Conservation (phyloP, 495 filamentous ascomycete species). For the Hapsidospora chrysogenum region DNA sequence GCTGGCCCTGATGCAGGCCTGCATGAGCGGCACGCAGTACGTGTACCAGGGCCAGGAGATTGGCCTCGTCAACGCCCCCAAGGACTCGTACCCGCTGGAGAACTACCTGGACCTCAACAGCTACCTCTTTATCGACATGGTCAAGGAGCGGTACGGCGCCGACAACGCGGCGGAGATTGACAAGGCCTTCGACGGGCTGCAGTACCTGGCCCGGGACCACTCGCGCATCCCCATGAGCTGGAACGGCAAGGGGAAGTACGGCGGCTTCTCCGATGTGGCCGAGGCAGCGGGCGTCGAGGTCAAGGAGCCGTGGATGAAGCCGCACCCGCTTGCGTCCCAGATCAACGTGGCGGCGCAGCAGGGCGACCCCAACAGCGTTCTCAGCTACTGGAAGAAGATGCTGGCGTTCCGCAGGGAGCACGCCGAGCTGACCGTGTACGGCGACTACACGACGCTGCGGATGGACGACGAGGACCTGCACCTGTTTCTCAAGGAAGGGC, state of each 20-base stretch:
- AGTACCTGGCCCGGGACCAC: slow-evolving; percentile 41
- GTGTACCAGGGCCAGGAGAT: slow-evolving; percentile 61
- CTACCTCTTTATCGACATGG: slow-evolving; percentile 42
- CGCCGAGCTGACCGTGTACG: slow-evolving; percentile 43
- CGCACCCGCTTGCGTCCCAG: slow-evolving; percentile 23
- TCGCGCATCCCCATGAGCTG: slow-evolving; percentile 47
- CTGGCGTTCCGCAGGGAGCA: slow-evolving; percentile 29
- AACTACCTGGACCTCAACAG: slow-evolving; percentile 8
- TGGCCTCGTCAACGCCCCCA: slow-evolving; percentile 50
- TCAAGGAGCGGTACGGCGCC: slow-evolving; percentile 38
- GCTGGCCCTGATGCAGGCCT: slow-evolving; percentile 39
- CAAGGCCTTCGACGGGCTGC: slow-evolving; percentile 20
- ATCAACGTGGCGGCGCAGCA: slow-evolving; percentile 28
- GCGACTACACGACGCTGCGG: slow-evolving; percentile 26
- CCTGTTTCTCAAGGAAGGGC: slow-evolving; percentile 8
- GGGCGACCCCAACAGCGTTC: slow-evolving; percentile 16
- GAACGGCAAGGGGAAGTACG: slow-evolving; percentile 27
- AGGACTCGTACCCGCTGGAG: slow-evolving; percentile 39
- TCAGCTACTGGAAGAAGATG: slow-evolving; percentile 28
- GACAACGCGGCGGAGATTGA: slow-evolving; percentile 14
- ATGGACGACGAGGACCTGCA: slow-evolving; percentile 9
- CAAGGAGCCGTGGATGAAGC: slow-evolving; percentile 33
- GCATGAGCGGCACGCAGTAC: slow-evolving; percentile 23
- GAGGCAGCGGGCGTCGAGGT: slow-evolving; percentile 13
- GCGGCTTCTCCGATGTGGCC: slow-evolving; percentile 25